phyloP scores from a whole-genome alignment of 1,284 basidiomycete genomes.

The Laetiporus sulphureus region DNA sequence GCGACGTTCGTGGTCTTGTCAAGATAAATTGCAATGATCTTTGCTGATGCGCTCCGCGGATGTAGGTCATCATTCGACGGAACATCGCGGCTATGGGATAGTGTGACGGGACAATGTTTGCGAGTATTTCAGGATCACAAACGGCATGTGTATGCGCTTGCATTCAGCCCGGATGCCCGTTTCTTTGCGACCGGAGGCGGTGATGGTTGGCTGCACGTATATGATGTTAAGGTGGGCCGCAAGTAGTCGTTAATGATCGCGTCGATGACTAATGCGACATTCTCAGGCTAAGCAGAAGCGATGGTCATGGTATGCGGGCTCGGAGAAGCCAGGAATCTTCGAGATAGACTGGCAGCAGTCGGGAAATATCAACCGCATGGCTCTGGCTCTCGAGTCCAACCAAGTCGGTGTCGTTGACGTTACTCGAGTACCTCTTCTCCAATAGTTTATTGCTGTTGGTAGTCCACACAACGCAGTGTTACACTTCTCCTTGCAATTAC shows the following conservation, averaged over 20 bases:
- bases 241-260: background rate
- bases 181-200: slow-evolving; percentile 55
- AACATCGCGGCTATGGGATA: slow-evolving; percentile 74
- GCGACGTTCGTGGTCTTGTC: slow-evolving; percentile 46
- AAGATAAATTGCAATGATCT: slow-evolving; percentile 2
- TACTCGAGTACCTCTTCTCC: slow-evolving; percentile 33
- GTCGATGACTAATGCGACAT: no score
- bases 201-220: slow-evolving; percentile 55
- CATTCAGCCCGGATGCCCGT: slow-evolving; percentile 60
- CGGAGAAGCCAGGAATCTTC: slow-evolving; percentile 49
- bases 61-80: slow-evolving; percentile 69
- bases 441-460: slow-evolving; percentile 6
- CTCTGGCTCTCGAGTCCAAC: slow-evolving; percentile 48
- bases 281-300: slow-evolving; percentile 35
- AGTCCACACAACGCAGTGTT: background rate
- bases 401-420: slow-evolving; percentile 51
- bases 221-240: slow-evolving; percentile 37
- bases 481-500: background rate
- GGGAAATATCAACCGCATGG: slow-evolving; percentile 45
- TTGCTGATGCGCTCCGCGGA: background rate
- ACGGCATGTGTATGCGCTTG: slow-evolving; percentile 58
- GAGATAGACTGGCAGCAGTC: slow-evolving; percentile 57
- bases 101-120: slow-evolving; percentile 64
- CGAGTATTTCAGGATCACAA: slow-evolving; percentile 60
- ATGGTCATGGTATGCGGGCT: slow-evolving; percentile 54